These are phyloP conservation scores for Apiospora kogelbergensis DNA, from an alignment of 2,329 filamentous ascomycete species.

Conservation along the genomic window DNA sequence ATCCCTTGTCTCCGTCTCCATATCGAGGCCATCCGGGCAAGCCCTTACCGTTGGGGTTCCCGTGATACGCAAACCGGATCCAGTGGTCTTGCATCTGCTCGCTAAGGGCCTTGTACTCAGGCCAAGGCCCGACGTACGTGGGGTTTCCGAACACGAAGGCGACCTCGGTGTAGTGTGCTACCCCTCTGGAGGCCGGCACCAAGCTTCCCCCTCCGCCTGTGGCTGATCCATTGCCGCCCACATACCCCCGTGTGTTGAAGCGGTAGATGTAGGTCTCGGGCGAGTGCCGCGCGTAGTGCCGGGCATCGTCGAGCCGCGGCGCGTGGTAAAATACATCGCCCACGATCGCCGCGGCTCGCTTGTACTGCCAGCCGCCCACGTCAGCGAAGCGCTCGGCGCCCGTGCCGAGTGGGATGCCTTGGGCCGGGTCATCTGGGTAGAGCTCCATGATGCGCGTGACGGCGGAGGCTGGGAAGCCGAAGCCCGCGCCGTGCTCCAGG, in stretches of 20 bases:
- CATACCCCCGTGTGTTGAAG: slow-evolving; percentile 39
- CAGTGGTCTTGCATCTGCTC: slow-evolving; percentile 51
- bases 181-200: slow-evolving; percentile 21
- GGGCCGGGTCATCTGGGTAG: slow-evolving; percentile 16
- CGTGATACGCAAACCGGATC: slow-evolving; percentile 47
- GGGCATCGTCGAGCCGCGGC: slow-evolving; percentile 51
- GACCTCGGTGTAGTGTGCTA: slow-evolving; percentile 47
- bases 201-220: slow-evolving; percentile 17
- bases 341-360: slow-evolving; percentile 29
- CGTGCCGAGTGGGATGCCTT: slow-evolving; percentile 14
- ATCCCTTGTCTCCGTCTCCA: slow-evolving; percentile 21
- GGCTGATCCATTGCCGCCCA: slow-evolving; percentile 37
- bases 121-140: slow-evolving; percentile 40
- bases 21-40: slow-evolving; percentile 31
- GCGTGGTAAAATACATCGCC: slow-evolving; percentile 59
- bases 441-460: slow-evolving; percentile 4
- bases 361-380: slow-evolving; percentile 14
- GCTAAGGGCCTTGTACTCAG: slow-evolving; percentile 42
- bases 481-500: slow-evolving; percentile 28
- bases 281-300: slow-evolving; percentile 47
- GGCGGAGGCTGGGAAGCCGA: slow-evolving; percentile 9
- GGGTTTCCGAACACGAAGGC: slow-evolving; percentile 55
- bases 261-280: slow-evolving; percentile 56
- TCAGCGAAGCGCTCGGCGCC: slow-evolving; percentile 6
- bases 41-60: slow-evolving; percentile 41